Conservation (phyloP, 1,139 yeast species). For the Candida tetrigidarum region DNA sequence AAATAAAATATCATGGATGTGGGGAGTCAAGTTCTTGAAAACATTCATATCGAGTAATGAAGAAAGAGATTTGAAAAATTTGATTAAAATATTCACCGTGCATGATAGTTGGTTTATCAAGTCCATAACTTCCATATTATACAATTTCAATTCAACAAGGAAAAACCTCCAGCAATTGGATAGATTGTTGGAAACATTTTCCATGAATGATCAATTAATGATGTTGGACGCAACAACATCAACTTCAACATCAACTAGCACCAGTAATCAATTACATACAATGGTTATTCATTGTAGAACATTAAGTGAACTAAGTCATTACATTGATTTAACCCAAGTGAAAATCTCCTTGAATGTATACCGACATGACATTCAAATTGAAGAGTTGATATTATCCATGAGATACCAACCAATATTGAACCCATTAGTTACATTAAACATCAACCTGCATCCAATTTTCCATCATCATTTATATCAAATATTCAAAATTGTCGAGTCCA, state of each 20-base stretch:
- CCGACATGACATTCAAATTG: slow-evolving; percentile 39
- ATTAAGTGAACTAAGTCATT: slow-evolving; percentile 63
- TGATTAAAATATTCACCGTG: slow-evolving; percentile 73
- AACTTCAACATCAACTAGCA: too few species aligned
- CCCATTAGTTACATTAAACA: slow-evolving; percentile 25
- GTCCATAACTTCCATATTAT: slow-evolving; percentile 74
- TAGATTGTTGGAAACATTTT: slow-evolving; percentile 33
- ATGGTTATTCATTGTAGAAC: slow-evolving; percentile 43
- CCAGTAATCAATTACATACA: slow-evolving; percentile 7
- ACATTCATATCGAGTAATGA: slow-evolving; percentile 55
- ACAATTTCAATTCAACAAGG: slow-evolving; percentile 49
- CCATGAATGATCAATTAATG: slow-evolving; percentile 14
- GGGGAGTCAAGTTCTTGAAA: slow-evolving; percentile 78
- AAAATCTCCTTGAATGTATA: slow-evolving; percentile 81
- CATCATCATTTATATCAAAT: slow-evolving; percentile 53
- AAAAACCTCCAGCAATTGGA: slow-evolving; percentile 35
- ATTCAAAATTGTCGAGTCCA: slow-evolving; percentile 48
- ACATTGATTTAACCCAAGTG: slow-evolving; percentile 73
- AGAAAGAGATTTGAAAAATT: slow-evolving; percentile 47
- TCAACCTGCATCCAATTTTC: slow-evolving; percentile 32
- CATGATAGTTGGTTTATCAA: slow-evolving; percentile 93
- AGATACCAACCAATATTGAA: slow-evolving; percentile 27
- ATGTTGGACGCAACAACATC: background rate
- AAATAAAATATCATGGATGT: slow-evolving; percentile 68
- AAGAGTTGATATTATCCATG: slow-evolving; percentile 24